phyloP scores from a whole-genome alignment of 2,329 filamentous ascomycete species.

The Aspergillus ochraceoroseus region DNA sequence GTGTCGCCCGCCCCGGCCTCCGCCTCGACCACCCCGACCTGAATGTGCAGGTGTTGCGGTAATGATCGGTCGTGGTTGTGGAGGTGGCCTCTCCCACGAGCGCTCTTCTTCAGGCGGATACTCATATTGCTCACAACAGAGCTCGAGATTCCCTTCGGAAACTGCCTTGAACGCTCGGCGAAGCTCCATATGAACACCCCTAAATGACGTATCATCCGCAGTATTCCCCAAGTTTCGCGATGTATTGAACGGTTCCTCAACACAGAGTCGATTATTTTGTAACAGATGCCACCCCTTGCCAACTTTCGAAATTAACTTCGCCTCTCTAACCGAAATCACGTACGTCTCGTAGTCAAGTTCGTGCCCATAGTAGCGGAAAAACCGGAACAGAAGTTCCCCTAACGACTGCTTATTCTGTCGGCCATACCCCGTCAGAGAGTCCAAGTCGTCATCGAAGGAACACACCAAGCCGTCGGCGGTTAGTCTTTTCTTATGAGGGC shows the following conservation, averaged over 20 bases:
- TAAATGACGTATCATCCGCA: conserved; percentile 89
- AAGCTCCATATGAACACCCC: conserved; percentile 83
- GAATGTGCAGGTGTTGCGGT: conserved; percentile 38
- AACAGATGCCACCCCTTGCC: conserved; percentile 84
- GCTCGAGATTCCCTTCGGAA: conserved; percentile 69
- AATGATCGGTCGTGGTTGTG: conserved; percentile 54
- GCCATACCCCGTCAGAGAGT: conserved; percentile 68
- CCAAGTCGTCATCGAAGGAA: conserved; percentile 81
- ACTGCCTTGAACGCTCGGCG: conserved; percentile 81
- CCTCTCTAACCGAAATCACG: conserved; percentile 79
- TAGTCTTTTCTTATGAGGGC: conserved; percentile 57
- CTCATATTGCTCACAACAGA: conserved; percentile 81
- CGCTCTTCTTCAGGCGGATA: conserved; percentile 75
- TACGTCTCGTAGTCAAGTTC: conserved; percentile 84
- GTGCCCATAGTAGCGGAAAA: conserved; percentile 91
- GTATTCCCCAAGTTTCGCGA: conserved; percentile 90
- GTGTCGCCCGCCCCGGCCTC: conserved; percentile 48
- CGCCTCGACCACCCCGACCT: conserved; percentile 48
- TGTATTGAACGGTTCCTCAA: conserved; percentile 94
- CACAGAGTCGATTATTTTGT: conserved; percentile 78
- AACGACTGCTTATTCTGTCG: conserved; percentile 73
- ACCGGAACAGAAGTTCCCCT: conserved; percentile 85
- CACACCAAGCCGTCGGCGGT: conserved; percentile 63
- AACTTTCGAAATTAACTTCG: conserved; percentile 69
- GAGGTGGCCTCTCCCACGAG: conserved; percentile 53